phyloP scores from a whole-genome alignment of 2,329 filamentous ascomycete species.

The Ascochyta rabiei region DNA sequence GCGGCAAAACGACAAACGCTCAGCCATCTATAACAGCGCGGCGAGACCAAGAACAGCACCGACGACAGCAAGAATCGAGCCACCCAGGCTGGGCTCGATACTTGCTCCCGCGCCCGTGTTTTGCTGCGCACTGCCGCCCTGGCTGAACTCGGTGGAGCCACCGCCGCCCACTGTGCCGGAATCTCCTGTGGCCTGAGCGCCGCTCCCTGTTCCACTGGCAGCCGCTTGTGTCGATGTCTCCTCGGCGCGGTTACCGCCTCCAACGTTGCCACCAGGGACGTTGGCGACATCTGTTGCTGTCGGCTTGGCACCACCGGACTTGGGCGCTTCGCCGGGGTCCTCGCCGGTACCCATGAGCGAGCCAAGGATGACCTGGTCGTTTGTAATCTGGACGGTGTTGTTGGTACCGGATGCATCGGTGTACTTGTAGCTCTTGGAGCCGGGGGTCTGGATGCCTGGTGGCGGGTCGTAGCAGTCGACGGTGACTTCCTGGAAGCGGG shows the following conservation, averaged over 20 bases:
- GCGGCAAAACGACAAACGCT: background rate
- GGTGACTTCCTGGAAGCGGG: slow-evolving; percentile 75
- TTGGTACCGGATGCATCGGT: slow-evolving; percentile 70
- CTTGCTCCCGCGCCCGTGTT: slow-evolving; percentile 24
- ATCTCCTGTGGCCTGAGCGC: slow-evolving; percentile 17
- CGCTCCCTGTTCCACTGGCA: slow-evolving; percentile 11
- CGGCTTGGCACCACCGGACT: slow-evolving; percentile 36
- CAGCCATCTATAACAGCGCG: slow-evolving; percentile 21
- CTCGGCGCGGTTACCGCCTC: slow-evolving; percentile 52
- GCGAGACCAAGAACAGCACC: slow-evolving; percentile 41
- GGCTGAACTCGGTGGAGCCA: slow-evolving; percentile 26
- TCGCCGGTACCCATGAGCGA: slow-evolving; percentile 82
- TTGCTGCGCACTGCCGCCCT: slow-evolving; percentile 27
- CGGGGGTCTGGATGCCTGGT: slow-evolving; percentile 65
- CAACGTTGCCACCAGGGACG: slow-evolving; percentile 63
- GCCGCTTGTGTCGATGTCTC: slow-evolving; percentile 21
- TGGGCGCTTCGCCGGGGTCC: slow-evolving; percentile 62
- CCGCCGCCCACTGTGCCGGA: slow-evolving; percentile 9
- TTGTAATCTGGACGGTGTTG: slow-evolving; percentile 73
- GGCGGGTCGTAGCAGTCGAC: slow-evolving; percentile 89
- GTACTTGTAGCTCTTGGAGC: slow-evolving; percentile 75
- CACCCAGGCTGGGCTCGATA: slow-evolving; percentile 38
- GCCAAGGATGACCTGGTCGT: slow-evolving; percentile 76
- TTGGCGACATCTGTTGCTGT: slow-evolving; percentile 50
- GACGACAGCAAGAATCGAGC: slow-evolving; percentile 42